Conservation (phyloP, 176 grass and related monocot genomes). For the Phoenix roebelenii region DNA sequence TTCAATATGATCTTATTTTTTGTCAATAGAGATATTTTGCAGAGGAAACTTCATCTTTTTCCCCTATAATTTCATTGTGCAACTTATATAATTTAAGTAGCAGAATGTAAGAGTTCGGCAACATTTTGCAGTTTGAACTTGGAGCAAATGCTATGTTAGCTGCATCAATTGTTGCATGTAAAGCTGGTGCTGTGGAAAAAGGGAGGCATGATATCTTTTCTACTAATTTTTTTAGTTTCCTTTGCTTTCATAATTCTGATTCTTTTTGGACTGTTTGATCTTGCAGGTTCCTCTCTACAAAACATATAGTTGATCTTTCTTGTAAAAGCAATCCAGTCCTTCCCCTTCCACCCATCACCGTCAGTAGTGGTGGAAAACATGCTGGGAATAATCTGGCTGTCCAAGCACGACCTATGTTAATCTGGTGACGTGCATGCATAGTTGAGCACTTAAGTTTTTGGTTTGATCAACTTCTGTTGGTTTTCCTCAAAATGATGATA, state of each 20-base stretch:
- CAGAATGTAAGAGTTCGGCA: constrained; percentile 6
- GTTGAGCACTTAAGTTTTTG: too few relatives aligned
- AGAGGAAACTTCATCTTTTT: too few relatives aligned
- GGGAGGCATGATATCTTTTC: constrained; percentile 34
- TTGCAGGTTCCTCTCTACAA: constrained; percentile 71
- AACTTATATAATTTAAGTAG: too few relatives aligned
- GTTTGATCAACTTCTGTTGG: too few relatives aligned
- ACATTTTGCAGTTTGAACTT: constrained; percentile 48
- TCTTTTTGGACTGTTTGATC: constrained; percentile 3
- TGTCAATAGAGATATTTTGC: too few relatives aligned
- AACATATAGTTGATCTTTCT: constrained; percentile 91
- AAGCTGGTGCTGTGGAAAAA: constrained; percentile 93
- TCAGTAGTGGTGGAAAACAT: constrained; percentile 89
- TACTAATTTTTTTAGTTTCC: background rate
- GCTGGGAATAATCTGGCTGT: constrained; percentile 62
- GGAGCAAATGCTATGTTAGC: constrained; percentile 85
- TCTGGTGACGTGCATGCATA: too few relatives aligned
- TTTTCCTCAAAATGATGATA: too few relatives aligned
- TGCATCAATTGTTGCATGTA: constrained; percentile 89
- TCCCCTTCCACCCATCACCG: constrained; percentile 76
- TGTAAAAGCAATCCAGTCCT: constrained; percentile 65
- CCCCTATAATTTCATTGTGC: too few relatives aligned
- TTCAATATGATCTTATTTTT: too few relatives aligned
- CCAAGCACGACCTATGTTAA: constrained; percentile 35
- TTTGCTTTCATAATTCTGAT: constrained; percentile 5